Base-by-base conservation (phyloP, 192 early-diverging fungal genomes). In the Coemansia sp. region DNA sequence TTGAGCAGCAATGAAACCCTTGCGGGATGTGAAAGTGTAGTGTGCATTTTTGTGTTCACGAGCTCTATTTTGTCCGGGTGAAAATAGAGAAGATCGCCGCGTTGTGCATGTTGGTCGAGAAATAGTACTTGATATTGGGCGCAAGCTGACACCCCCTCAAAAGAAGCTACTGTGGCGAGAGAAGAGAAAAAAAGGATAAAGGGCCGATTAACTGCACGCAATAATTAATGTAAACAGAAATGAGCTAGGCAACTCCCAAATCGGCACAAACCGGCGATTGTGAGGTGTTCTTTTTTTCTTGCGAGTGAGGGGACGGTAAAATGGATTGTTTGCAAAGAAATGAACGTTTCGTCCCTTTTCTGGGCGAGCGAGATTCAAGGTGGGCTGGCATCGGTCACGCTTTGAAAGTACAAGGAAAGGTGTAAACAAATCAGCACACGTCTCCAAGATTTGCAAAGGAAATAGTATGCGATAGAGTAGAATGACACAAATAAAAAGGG, bases 21-120 rank as follows among this genome's bases (percentile, higher is more conserved):
- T 64, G 62, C 62, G 37, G 38, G 53, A 26, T n/a, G 23, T 3
- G 10, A 38, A 1, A 50, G 53, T 64, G 42, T 64, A 56, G 62
- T 63, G 40, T 25, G 40, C 40, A 23, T 23, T 58, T 58, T 15
- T 37, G 28, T 58, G 18, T 34, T 58, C 10, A 44, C 40, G 40
- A 44, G 40, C 40, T 44, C 40, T 44, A 3, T 44, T 44, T 44
- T 44, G 40, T 44, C 15, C 40, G 40, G 40, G 40, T 36, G 42
- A 53, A 37, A 40, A 62, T 23, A 15, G 21, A 7, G 24, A 26
- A 60, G 59, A 60, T 40, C 58, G 40, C 26, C 56, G 37, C n/a
- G 56, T 3, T n/a, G 37, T 58, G 56, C 56, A 44, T 42, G 56
- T n/a, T 21, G 21, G 10, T 31, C n/a, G 14, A 17, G 56, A 3